These are phyloP conservation scores for Cetradonia linearis DNA, from an alignment of 495 filamentous ascomycete species.

Conservation along the genomic window DNA sequence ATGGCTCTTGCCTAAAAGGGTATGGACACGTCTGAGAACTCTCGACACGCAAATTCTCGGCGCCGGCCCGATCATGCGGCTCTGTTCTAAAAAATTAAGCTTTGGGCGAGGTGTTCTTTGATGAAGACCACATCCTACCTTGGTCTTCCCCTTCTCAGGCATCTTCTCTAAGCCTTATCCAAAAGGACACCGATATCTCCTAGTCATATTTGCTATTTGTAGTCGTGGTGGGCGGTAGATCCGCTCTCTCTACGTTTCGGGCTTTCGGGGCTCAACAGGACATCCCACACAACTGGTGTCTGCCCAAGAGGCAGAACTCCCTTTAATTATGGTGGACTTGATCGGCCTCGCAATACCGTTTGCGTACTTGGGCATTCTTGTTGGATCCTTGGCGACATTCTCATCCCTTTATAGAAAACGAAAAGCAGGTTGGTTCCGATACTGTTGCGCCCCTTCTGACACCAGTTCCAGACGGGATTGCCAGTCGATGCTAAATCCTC, in stretches of 20 bases:
- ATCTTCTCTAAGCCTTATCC: too few species aligned
- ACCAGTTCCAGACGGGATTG: neutral
- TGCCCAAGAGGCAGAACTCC: neutral
- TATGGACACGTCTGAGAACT: too few species aligned
- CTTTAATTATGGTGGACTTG: constrained; percentile 58
- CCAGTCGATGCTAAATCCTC: constrained; percentile 19
- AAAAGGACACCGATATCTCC: too few species aligned
- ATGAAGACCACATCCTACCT: neutral
- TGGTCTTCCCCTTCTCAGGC: neutral
- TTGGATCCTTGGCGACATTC: constrained; percentile 83
- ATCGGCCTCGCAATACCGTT: constrained; percentile 68
- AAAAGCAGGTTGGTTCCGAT: constrained; percentile 60
- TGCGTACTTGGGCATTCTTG: constrained; percentile 75
- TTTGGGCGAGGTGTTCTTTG: constrained; percentile 17
- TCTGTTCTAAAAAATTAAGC: constrained; percentile 5
- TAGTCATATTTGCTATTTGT: too few species aligned
- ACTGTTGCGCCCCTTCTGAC: neutral
- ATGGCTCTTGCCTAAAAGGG: too few species aligned
- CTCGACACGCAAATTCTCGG: constrained; percentile 5
- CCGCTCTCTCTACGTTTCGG: neutral
- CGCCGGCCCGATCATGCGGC: constrained; percentile 12
- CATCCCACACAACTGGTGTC: neutral
- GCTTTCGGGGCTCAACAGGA: neutral
- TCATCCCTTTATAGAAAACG: constrained; percentile 86
- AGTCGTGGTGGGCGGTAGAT: neutral